Conservation (phyloP, 306 rosid species). For the Oxytropis ochrocephala region DNA sequence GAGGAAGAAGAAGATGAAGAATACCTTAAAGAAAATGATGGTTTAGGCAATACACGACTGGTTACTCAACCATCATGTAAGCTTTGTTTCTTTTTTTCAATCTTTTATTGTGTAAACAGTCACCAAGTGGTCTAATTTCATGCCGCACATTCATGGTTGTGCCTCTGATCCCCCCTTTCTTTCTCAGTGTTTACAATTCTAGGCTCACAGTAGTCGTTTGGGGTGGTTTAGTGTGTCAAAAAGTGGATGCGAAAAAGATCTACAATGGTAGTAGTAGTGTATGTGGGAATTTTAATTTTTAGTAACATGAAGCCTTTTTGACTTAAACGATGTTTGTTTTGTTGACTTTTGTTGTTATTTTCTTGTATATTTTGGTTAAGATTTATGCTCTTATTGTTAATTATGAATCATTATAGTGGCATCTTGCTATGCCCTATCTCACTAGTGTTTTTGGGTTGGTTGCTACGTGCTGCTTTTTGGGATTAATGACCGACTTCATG, state of each 20-base stretch:
- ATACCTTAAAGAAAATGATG: constrained; percentile 92
- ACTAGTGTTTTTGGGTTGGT: not conserved
- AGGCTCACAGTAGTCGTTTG: not conserved
- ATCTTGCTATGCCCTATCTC: not conserved
- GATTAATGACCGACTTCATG: not conserved
- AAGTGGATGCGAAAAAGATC: not conserved
- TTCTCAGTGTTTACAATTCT: not conserved
- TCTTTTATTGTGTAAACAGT: not conserved
- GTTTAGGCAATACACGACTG: constrained; percentile 71
- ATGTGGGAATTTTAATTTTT: too few relatives aligned
- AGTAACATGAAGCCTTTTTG: too few relatives aligned
- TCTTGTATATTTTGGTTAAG: not conserved
- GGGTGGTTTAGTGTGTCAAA: not conserved
- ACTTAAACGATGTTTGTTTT: not conserved
- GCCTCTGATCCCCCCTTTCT: not conserved
- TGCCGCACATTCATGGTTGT: not conserved
- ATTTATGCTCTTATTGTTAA: not conserved
- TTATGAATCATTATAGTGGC: not conserved
- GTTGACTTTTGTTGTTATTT: not conserved
- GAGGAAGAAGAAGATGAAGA: constrained; percentile 99
- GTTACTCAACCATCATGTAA: constrained; percentile 87
- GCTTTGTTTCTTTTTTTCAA: constrained; percentile 9
- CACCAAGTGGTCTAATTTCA: not conserved
- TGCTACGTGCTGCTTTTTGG: not conserved
- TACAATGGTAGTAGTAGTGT: not conserved